Base-by-base conservation (phyloP, 352 stramenopile genomes). In the Globisporangium okanoganense region DNA sequence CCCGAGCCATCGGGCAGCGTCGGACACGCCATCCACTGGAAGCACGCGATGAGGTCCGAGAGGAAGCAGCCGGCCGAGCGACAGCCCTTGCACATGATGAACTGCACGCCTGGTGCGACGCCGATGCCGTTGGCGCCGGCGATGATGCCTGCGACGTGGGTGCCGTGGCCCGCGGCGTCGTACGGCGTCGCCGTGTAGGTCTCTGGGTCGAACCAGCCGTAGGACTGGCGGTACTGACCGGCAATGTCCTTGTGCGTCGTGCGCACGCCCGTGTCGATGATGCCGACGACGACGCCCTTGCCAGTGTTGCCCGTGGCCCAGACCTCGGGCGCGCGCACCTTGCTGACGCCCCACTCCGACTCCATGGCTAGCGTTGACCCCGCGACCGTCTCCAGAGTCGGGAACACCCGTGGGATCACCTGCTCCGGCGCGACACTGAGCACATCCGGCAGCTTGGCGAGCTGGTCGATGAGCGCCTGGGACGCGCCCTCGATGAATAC, bases 191-290 rank as follows among this genome's bases (percentile, higher is more conserved):
- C 0, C 0, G 20, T 31, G 13, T 58, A 36, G n/a, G 41, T 58
- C 43, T 65, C 45, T 6, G 79, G 74, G 40, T 91, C 82, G 60
- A 71, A 87, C 82, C 82, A 91, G 18, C 75, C 72, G 45, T 80
- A 87, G 16, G 53, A 69, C n/a, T 59, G 41, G 12, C 73, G 71
- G 47, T 69, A 88, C 27, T 74, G 87, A 18, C 55, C 66, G 5
- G 59, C 47, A 27, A 88, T 45, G n/a, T 72, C 69, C 43, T 75
- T 62, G 54, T 91, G 79, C 5, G 71, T 83, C 13, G 58, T 50
- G 18, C 76, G 76, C 27, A 79, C 82, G 13, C 82, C 79, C 0
- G 75, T 84, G 52, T 91, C 82, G 41, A 89, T 91, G 20, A 72
- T 72, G 12, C 79, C 82, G 10, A 91, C 68, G 9, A 83, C 69